These are phyloP conservation scores for Aspergillus panamensis DNA, from an alignment of 495 filamentous ascomycete genomes.

Conservation along the genomic window DNA sequence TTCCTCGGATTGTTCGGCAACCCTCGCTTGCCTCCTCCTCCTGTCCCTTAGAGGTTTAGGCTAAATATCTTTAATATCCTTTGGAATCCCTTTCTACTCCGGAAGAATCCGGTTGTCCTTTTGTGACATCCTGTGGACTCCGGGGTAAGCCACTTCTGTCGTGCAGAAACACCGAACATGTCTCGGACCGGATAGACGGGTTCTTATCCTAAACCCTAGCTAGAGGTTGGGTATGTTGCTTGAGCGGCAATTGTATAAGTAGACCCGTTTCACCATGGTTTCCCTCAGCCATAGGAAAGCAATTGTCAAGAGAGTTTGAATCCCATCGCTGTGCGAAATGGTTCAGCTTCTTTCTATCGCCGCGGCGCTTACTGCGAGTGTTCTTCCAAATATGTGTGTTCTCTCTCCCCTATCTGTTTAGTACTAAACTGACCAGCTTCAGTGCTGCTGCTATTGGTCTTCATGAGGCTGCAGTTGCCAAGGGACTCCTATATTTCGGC, in stretches of 20 bases:
- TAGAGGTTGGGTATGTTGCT: not conserved
- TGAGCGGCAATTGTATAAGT: not conserved
- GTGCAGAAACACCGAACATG: not conserved
- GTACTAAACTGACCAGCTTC: not conserved
- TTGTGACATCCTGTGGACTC: not conserved
- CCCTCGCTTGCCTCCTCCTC: not conserved
- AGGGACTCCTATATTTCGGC: conserved; percentile 57
- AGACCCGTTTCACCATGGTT: not conserved
- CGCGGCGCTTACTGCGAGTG: conserved; percentile 25
- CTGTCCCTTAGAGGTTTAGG: not conserved
- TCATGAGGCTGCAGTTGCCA: conserved; percentile 50
- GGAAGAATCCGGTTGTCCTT: not conserved
- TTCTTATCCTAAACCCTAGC: not conserved
- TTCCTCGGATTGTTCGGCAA: not conserved
- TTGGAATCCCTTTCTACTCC: not conserved
- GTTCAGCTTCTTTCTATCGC: conserved; percentile 21
- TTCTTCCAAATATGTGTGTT: conserved; percentile 29
- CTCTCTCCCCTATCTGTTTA: not conserved
- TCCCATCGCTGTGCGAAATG: conserved; percentile 17
- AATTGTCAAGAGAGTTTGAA: not conserved
- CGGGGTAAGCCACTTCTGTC: not conserved
- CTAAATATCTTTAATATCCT: not conserved
- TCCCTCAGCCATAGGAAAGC: not conserved
- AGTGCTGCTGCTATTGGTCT: conserved; percentile 33
- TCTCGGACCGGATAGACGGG: not conserved